A percentile compares a stretch with the other conserved stretches of the same genome.
phyloP scores from a whole-genome alignment of 257 asterid species.

The Verbena officinalis region DNA sequence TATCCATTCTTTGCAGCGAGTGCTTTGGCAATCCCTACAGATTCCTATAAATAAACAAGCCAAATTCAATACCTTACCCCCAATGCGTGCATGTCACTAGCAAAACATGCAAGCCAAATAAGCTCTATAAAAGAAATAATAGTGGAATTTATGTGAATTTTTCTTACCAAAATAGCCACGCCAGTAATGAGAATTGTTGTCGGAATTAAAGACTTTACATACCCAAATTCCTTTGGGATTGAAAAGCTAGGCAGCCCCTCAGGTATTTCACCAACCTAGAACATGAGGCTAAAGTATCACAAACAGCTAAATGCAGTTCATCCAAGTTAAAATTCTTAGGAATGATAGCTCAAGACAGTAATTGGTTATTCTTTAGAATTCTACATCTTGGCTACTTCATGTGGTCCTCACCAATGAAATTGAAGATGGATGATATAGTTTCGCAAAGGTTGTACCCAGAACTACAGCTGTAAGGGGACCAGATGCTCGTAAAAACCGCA shows the following conservation, averaged over 20 bases:
- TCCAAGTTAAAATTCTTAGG: slow-evolving; percentile 1
- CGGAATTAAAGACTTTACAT: slow-evolving; percentile 73
- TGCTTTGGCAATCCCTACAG: slow-evolving; percentile 99
- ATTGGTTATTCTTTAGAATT: slow-evolving; percentile 9
- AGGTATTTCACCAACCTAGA: slow-evolving; percentile 95
- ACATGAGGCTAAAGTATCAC: slow-evolving; percentile 22
- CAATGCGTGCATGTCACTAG: slow-evolving; percentile 7
- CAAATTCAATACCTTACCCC: slow-evolving; percentile 22
- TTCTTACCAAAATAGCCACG: slow-evolving; percentile 93
- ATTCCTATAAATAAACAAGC: slow-evolving; percentile 58
- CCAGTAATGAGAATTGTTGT: slow-evolving; percentile 97
- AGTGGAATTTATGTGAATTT: slow-evolving; percentile 21
- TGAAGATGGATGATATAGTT: slow-evolving; percentile 74
- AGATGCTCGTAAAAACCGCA: slow-evolving; percentile 84
- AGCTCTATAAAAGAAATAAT: slow-evolving; percentile 19
- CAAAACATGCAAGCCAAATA: slow-evolving; percentile 8
- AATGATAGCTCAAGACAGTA: slow-evolving; percentile 18
- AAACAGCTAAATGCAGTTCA: slow-evolving; percentile 12
- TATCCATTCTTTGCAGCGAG: slow-evolving; percentile 97
- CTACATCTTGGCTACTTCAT: slow-evolving; percentile 22
- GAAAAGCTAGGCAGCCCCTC: slow-evolving; percentile 95
- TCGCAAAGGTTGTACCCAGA: slow-evolving; percentile 76
- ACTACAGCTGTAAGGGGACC: slow-evolving; percentile 99
- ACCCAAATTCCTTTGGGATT: slow-evolving; percentile 75
- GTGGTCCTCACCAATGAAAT: slow-evolving; percentile 82